Percentiles rank a stretch among this genome's conserved stretches.
These are phyloP conservation scores for Solanum ossicruentum DNA, from an alignment of 257 asterid genomes.

Conservation along the genomic window DNA sequence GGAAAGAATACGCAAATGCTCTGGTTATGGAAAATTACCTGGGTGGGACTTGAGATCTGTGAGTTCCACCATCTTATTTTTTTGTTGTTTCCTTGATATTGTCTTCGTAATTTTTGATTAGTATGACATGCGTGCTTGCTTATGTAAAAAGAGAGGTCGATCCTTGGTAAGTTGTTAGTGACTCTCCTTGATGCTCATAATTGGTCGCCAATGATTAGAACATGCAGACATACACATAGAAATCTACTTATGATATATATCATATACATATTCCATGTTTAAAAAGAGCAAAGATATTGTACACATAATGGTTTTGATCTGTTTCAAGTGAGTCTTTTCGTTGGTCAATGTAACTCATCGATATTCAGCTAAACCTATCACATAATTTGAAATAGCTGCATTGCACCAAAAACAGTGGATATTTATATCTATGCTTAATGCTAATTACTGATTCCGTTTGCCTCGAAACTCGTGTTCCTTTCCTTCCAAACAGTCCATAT, in stretches of 20 bases:
- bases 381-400: not conserved
- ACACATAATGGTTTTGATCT: not conserved
- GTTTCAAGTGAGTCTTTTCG: not conserved
- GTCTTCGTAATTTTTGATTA: not conserved
- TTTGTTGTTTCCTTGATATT: not conserved
- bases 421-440: not conserved
- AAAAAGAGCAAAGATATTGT: not conserved
- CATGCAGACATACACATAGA: not conserved
- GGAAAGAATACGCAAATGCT: conserved; percentile 89
- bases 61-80: conserved; percentile 27
- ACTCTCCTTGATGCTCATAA: not conserved
- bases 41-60: conserved; percentile 99
- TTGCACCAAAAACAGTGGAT: not conserved
- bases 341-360: not conserved
- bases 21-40: conserved; percentile 65
- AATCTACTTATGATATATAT: not conserved
- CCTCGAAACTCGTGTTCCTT: not conserved
- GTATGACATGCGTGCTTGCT: not conserved
- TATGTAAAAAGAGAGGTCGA: not conserved
- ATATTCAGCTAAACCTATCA: not conserved
- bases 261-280: not conserved
- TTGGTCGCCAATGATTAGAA: not conserved
- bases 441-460: not conserved
- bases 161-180: not conserved
- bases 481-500: not conserved